A percentile compares a stretch with the other conserved stretches of the same genome.
These are phyloP conservation scores for Umbelopsis sp. DNA, from an alignment of 192 early-diverging fungal species.

Conservation along the genomic window DNA sequence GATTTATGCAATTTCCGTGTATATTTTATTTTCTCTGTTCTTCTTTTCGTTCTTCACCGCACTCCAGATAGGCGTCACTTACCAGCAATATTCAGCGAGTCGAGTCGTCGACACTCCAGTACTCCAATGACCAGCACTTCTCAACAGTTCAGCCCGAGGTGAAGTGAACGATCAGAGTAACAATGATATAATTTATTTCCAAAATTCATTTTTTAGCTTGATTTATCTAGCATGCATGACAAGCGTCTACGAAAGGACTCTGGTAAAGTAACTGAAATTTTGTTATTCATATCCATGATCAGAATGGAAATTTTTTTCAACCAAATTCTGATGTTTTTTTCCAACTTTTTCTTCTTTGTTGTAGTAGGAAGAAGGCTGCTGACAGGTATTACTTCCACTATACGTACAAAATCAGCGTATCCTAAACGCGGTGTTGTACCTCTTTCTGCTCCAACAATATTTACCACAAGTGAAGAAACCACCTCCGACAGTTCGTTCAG, in stretches of 20 bases:
- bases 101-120: background rate
- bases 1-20: background rate
- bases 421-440: background rate
- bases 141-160: background rate
- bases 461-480: background rate
- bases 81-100: background rate
- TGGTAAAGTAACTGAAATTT: background rate
- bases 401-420: background rate
- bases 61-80: background rate
- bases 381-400: background rate
- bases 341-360: too few relatives aligned
- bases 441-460: background rate
- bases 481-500: conserved; percentile 1
- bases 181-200: background rate
- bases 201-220: background rate
- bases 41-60: background rate
- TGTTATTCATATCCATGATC: too few relatives aligned
- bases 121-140: conserved; percentile 4
- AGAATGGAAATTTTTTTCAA: too few relatives aligned
- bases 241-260: conserved; percentile 4
- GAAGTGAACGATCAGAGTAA: background rate
- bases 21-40: background rate
- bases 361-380: background rate
- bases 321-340: too few relatives aligned
- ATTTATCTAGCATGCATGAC: too few relatives aligned